A percentile compares a stretch with the other conserved stretches of the same genome.
phyloP scores from a whole-genome alignment of 768 basidiomycete genomes.

The Russula sp. region DNA sequence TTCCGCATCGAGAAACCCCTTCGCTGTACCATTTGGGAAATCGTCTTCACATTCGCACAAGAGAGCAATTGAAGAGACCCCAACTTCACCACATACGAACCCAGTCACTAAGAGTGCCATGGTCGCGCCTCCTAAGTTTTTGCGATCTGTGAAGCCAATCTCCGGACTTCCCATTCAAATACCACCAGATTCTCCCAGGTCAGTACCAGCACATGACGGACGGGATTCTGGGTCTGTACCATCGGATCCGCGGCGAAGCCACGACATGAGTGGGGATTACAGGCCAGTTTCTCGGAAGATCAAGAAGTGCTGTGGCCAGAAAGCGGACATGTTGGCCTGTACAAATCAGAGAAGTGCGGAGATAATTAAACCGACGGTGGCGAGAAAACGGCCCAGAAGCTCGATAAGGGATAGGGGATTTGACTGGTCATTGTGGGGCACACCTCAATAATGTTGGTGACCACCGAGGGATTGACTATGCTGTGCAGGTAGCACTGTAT shows the following conservation, averaged over 20 bases:
- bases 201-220: background rate
- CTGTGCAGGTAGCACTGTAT: background rate
- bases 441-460: background rate
- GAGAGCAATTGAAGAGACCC: background rate
- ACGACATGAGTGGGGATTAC: background rate
- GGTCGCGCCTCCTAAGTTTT: background rate
- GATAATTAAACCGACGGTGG: background rate
- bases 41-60: background rate
- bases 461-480: background rate
- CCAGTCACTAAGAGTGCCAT: conserved; percentile 1
- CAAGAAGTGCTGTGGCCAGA: background rate
- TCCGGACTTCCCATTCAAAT: conserved; percentile 4
- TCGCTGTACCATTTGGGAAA: background rate
- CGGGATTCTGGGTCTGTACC: background rate
- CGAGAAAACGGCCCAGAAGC: conserved; percentile 4
- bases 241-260: background rate
- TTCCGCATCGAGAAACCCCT: conserved; percentile 4
- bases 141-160: conserved; percentile 10
- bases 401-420: background rate
- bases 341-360: background rate
- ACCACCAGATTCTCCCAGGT: background rate
- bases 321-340: background rate
- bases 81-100: background rate
- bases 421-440: conserved; percentile 4
- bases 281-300: background rate